Percentiles rank a stretch among this genome's conserved stretches.
These are phyloP conservation scores for Sporobolomyces phaffii DNA, from an alignment of 768 basidiomycete species.

Conservation along the genomic window DNA sequence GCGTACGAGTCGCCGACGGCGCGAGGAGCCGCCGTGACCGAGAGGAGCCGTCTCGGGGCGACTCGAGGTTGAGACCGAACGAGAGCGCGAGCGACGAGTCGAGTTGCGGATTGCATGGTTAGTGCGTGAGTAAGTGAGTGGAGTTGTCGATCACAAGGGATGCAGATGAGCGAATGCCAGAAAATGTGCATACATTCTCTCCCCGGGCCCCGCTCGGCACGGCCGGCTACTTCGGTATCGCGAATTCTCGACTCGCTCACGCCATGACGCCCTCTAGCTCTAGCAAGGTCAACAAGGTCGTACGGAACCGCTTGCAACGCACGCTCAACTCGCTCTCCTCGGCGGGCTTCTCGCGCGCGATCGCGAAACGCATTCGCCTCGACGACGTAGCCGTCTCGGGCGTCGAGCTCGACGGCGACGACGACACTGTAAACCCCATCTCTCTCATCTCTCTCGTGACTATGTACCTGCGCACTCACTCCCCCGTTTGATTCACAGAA, in stretches of 20 bases:
- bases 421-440: slow-evolving; percentile 15
- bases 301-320: slow-evolving; percentile 6
- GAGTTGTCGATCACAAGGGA: no score
- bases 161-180: background rate
- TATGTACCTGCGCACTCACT: background rate
- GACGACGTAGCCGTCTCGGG: background rate
- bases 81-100: no score
- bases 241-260: no score
- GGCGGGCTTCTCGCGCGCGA: background rate
- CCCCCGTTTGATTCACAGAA: background rate
- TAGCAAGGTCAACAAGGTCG: background rate
- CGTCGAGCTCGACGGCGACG: slow-evolving; percentile 13
- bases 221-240: no score
- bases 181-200: background rate
- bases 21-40: background rate
- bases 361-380: background rate
- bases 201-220: background rate
- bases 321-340: background rate
- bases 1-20: slow-evolving; percentile 1
- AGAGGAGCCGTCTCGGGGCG: no score
- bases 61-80: no score
- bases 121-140: no score
- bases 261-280: background rate
- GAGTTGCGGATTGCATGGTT: no score
- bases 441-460: no score